phyloP scores from a whole-genome alignment of 2,329 filamentous ascomycete species.

The Penicillium sp. region DNA sequence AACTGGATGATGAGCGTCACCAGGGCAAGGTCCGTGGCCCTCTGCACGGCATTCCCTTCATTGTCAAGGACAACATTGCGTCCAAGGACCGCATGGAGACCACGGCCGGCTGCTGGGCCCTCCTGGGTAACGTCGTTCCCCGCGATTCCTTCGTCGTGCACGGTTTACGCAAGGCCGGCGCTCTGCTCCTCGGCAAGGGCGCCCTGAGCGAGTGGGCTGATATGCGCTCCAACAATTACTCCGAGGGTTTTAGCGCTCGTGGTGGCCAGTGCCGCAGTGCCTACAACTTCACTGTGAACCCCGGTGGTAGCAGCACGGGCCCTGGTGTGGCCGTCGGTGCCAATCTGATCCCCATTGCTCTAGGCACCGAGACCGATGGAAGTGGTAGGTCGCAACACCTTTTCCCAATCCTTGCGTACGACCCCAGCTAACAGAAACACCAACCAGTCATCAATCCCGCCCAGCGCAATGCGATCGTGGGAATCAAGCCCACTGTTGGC shows the following conservation, averaged over 20 bases:
- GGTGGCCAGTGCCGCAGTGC: slow-evolving; percentile 64
- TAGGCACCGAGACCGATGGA: slow-evolving; percentile 74
- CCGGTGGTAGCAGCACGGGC: slow-evolving; percentile 67
- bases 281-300: slow-evolving; percentile 67
- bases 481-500: slow-evolving; percentile 73
- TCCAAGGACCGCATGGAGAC: slow-evolving; percentile 70
- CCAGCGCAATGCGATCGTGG: slow-evolving; percentile 65
- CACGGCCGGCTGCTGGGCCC: slow-evolving; percentile 66
- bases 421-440: neutral
- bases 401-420: neutral
- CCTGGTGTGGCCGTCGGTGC: slow-evolving; percentile 63
- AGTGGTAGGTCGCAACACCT: slow-evolving; percentile 43
- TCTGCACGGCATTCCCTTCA: slow-evolving; percentile 71
- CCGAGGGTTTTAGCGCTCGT: slow-evolving; percentile 63
- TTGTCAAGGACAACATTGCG: slow-evolving; percentile 68
- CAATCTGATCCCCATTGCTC: slow-evolving; percentile 61
- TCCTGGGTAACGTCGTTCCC: slow-evolving; percentile 64
- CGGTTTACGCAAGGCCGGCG: slow-evolving; percentile 62
- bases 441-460: slow-evolving; percentile 64
- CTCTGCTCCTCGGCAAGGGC: slow-evolving; percentile 68
- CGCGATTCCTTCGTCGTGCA: slow-evolving; percentile 65
- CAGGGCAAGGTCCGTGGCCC: slow-evolving; percentile 59
- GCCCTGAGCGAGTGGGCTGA: slow-evolving; percentile 71
- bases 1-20: slow-evolving; percentile 60
- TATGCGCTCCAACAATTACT: slow-evolving; percentile 66